Evolutionary conservation across 1,139 yeast genomes (phyloP).

Genomic region (Sugiyamaella xylanicola): DNA sequence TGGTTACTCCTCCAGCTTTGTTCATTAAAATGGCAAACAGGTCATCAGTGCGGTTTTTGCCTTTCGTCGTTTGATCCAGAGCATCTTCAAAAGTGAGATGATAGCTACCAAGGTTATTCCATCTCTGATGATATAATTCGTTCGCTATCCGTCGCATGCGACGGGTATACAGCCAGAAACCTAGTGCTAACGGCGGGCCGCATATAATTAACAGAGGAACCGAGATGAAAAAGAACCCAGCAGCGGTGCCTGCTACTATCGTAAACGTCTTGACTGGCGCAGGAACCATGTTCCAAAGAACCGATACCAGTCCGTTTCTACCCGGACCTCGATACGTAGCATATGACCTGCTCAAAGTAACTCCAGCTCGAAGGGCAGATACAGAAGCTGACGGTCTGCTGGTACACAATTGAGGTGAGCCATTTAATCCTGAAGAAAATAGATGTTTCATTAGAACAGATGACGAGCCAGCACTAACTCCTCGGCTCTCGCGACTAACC

Average conservation of each 20-base stretch:
- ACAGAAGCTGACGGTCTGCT: no score
- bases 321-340: neutral
- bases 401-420: no score
- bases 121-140: conserved; percentile 33
- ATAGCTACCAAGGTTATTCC: conserved; percentile 36
- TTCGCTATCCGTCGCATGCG: conserved; percentile 26
- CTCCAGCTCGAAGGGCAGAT: no score
- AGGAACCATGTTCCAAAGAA: conserved; percentile 19
- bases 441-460: no score
- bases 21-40: conserved; percentile 7
- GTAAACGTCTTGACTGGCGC: conserved; percentile 28
- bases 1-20: conserved; percentile 1
- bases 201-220: conserved; percentile 31
- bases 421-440: no score
- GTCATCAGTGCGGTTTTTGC: neutral
- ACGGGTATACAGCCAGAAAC: conserved; percentile 30
- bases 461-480: no score
- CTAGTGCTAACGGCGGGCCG: conserved; percentile 34
- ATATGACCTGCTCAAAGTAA: no score
- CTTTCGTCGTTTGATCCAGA: conserved; percentile 5
- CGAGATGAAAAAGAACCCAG: conserved; percentile 31
- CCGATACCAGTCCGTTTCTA: conserved; percentile 2
- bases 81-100: conserved; percentile 27
- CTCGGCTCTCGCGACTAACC: no score
- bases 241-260: conserved; percentile 27